These are phyloP conservation scores for Trichothecium sympodiale DNA, from an alignment of 2,329 filamentous ascomycete species.

Conservation along the genomic window DNA sequence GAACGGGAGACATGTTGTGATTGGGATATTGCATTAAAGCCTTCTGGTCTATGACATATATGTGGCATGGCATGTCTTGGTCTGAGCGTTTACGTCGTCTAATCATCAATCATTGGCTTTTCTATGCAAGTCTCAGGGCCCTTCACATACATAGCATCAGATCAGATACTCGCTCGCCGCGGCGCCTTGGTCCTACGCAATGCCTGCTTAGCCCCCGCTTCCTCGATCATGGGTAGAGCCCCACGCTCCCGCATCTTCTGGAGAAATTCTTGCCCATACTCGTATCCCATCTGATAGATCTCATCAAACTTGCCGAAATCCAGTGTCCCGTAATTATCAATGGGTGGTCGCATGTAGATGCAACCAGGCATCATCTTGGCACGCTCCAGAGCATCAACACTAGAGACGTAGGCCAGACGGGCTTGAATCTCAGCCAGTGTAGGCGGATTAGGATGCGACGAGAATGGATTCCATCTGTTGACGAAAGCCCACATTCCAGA, in stretches of 20 bases:
- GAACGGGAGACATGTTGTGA: too few relatives aligned
- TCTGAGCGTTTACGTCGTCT: too few relatives aligned
- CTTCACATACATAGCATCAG: neutral
- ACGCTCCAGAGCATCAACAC: conserved; percentile 84
- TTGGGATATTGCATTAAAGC: too few relatives aligned
- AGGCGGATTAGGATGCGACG: conserved; percentile 76
- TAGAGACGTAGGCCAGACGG: conserved; percentile 86
- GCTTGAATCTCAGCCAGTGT: conserved; percentile 95
- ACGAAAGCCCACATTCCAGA: conserved; percentile 91
- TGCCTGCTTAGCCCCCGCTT: conserved; percentile 67
- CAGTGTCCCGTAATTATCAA: conserved; percentile 85
- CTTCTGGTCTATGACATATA: too few relatives aligned
- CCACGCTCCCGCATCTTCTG: conserved; percentile 68
- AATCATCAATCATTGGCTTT: too few relatives aligned
- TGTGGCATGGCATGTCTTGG: too few relatives aligned
- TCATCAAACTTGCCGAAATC: conserved; percentile 98
- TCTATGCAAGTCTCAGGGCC: too few relatives aligned
- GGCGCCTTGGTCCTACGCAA: conserved; percentile 71
- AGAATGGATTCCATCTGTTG: conserved; percentile 97
- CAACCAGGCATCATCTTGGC: conserved; percentile 87
- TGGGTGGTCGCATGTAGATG: conserved; percentile 90
- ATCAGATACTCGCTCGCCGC: conserved; percentile 62
- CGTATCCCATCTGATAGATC: conserved; percentile 82
- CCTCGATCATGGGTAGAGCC: conserved; percentile 56
- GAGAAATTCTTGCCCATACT: conserved; percentile 73